Evolutionary conservation across 2,329 filamentous ascomycete species (phyloP).

Genomic region (Phyllachora maydis): DNA sequence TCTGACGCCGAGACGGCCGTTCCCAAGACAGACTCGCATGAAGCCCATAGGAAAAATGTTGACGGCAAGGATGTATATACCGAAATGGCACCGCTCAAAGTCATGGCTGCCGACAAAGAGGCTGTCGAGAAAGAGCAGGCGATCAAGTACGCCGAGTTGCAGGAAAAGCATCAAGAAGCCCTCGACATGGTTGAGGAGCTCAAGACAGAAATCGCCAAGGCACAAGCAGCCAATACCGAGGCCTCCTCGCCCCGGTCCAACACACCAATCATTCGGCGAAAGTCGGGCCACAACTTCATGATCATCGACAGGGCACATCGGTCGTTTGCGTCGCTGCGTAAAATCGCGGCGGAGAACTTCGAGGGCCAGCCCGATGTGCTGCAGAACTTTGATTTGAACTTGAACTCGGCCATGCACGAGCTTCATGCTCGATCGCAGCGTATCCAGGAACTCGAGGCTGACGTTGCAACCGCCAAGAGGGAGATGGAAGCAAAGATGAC

Average conservation of each 20-base stretch:
- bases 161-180: constrained; percentile 62
- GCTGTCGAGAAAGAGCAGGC: constrained; percentile 51
- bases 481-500: constrained; percentile 96
- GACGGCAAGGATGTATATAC: constrained; percentile 18
- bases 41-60: constrained; percentile 1
- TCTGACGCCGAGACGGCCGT: constrained; percentile 36
- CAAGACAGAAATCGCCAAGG: constrained; percentile 66
- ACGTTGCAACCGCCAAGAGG: constrained; percentile 65
- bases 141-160: constrained; percentile 63
- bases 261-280: constrained; percentile 73
- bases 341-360: constrained; percentile 73
- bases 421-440: constrained; percentile 71
- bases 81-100: constrained; percentile 53
- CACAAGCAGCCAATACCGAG: constrained; percentile 35
- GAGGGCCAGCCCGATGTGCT: constrained; percentile 63
- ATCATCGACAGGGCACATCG: constrained; percentile 79
- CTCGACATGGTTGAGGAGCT: constrained; percentile 79
- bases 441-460: constrained; percentile 74
- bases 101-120: constrained; percentile 57
- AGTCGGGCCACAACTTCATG: constrained; percentile 78
- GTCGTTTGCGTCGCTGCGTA: constrained; percentile 74
- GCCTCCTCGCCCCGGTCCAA: constrained; percentile 38
- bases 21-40: constrained; percentile 13
- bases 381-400: constrained; percentile 81
- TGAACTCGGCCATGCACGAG: constrained; percentile 86